Percentiles rank a stretch among this genome's conserved stretches.
phyloP scores from a whole-genome alignment of 768 basidiomycete species.

The Pisolithus microcarpus region DNA sequence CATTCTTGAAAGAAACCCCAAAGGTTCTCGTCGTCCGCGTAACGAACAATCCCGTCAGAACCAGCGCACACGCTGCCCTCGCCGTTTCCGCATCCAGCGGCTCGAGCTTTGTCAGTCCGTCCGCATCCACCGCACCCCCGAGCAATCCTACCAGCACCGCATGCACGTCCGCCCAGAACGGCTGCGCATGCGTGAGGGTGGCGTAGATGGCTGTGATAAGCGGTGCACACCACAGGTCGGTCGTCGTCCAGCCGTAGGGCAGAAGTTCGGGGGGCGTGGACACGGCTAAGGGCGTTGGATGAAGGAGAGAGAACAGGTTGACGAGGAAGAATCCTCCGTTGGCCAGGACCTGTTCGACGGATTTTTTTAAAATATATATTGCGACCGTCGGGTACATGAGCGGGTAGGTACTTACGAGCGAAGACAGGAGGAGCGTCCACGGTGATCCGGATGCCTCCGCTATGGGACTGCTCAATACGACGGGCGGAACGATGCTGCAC shows the following conservation, averaged over 20 bases:
- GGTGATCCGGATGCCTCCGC: constrained; percentile 55
- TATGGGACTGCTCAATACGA: constrained; percentile 48
- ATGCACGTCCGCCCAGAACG: constrained; percentile 68
- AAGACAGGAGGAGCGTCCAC: constrained; percentile 68
- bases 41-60: constrained; percentile 57
- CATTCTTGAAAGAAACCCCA: constrained; percentile 17
- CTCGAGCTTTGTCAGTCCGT: constrained; percentile 22
- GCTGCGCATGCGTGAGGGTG: constrained; percentile 79
- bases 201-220: constrained; percentile 72
- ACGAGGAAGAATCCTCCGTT: constrained; percentile 79
- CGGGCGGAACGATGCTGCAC: constrained; percentile 68
- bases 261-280: constrained; percentile 75
- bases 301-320: constrained; percentile 68
- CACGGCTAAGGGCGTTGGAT: constrained; percentile 60
- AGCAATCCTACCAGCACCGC: constrained; percentile 39
- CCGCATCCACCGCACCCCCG: constrained; percentile 28
- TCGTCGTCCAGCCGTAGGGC: constrained; percentile 79
- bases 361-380: no score
- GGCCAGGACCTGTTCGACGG: constrained; percentile 45
- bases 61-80: constrained; percentile 61
- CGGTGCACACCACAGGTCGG: constrained; percentile 83
- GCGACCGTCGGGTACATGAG: not conserved
- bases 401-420: constrained; percentile 44
- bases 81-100: constrained; percentile 59
- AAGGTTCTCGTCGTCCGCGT: constrained; percentile 64